phyloP scores from a whole-genome alignment of 306 rosid genomes.

The Citrullus amarus region DNA sequence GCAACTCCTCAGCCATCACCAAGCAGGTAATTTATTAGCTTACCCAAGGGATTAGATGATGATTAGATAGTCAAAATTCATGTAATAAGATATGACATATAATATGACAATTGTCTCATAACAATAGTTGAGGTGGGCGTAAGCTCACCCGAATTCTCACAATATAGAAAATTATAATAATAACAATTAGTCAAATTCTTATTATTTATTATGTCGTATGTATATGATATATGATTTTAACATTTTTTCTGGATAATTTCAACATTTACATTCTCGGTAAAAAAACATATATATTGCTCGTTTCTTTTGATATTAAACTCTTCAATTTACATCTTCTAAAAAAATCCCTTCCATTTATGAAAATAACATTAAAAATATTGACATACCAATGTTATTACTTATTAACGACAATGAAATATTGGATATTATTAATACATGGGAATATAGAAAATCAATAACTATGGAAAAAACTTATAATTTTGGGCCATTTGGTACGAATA shows the following conservation, averaged over 20 bases:
- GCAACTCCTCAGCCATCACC: background rate
- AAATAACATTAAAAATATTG: background rate
- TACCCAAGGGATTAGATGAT: background rate
- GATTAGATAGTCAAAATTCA: background rate
- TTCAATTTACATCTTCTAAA: no score
- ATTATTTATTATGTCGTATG: no score
- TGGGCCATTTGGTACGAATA: no score
- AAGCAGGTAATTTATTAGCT: background rate
- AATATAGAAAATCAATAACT: no score
- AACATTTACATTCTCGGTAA: background rate
- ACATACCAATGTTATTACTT: no score
- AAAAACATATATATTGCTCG: no score
- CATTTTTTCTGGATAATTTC: background rate
- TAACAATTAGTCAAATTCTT: background rate
- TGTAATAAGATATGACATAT: no score
- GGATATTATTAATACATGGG: no score
- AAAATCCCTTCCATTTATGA: background rate
- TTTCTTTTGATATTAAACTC: background rate
- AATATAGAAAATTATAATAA: background rate
- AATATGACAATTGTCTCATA: background rate
- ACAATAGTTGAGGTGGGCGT: background rate
- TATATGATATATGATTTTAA: background rate
- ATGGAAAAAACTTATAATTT: background rate
- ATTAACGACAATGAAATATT: no score
- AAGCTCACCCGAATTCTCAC: background rate